Evolutionary conservation across 331 rosid genomes (phyloP), one percentile per base, ranked within the genome.

Genomic region (Spiraea crenata): DNA sequence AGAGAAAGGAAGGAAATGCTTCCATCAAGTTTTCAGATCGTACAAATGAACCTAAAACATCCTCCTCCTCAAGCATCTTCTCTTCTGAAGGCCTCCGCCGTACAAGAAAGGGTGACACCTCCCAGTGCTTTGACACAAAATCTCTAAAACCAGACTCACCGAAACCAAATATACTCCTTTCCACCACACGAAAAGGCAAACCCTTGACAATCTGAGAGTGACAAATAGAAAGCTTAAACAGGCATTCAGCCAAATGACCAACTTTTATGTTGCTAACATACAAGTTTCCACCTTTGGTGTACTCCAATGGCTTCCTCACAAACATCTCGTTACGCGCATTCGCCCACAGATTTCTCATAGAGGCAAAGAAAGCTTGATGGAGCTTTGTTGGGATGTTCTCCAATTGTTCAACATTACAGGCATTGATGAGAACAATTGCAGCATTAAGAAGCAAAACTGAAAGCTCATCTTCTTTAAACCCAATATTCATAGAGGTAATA

Each of bases 71-170:
- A 41, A 74, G 40, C 35, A 52, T 58, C 74, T 48, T 72, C 79
- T 67, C 72, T 11, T 60, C 74, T n/a, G 63, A 50, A 20, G 69
- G 69, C 76, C 76, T 75, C 3, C 63, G 41, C 5, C 65, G 54
- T 41, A 84, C 58, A 77, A 87, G 82, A 65, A 82, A 79, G 19
- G 95, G 90, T 0, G 89, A 87, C 41, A 65, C 67, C 77, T 92
- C 98, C 98, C 96, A 92, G 67, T 81, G 80, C 44, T 71, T 82
- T n/a, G 74, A 69, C 72, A 92, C 15, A 50, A 92, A 89, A 58
- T 84, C 88, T 63, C 80, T 82, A 80, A 89, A 89, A 77, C 84
- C 71, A 58, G 83, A 67, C 67, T 52, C 84, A 56, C 77, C 57
- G 4, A 19, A 70, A 68, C 90, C 96, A 76, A 89, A 86, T 61